A percentile compares a stretch with the other conserved stretches of the same genome.
These are phyloP conservation scores for Ophiostoma populinum DNA, from an alignment of 2,329 filamentous ascomycete genomes.

Conservation along the genomic window DNA sequence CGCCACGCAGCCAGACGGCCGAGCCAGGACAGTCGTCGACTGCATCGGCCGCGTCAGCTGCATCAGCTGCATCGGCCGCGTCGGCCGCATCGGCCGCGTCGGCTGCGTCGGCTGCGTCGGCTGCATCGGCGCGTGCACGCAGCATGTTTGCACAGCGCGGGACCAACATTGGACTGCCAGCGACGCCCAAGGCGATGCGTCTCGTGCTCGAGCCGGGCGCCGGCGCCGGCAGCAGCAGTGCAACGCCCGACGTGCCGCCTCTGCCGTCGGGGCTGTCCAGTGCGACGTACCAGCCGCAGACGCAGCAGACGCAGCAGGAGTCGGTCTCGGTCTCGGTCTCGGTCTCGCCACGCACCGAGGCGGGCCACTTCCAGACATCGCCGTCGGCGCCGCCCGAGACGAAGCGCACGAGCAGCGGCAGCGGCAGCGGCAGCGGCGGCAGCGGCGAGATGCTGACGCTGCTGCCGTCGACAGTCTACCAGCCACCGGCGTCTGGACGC, in stretches of 20 bases:
- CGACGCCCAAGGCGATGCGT: slow-evolving; percentile 81
- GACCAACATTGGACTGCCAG: slow-evolving; percentile 60
- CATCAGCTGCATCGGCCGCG: slow-evolving; percentile 12
- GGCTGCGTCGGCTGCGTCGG: slow-evolving; percentile 11
- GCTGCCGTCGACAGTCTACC: slow-evolving; percentile 42
- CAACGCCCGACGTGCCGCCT: slow-evolving; percentile 27
- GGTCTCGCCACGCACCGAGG: too few relatives aligned
- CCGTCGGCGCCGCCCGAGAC: too few relatives aligned
- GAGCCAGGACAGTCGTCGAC: slow-evolving; percentile 29
- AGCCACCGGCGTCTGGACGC: slow-evolving; percentile 29
- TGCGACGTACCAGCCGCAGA: too few relatives aligned
- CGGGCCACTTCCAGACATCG: too few relatives aligned
- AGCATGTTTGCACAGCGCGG: slow-evolving; percentile 31
- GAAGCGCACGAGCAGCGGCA: background rate
- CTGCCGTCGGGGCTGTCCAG: slow-evolving; percentile 34
- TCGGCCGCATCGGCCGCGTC: background rate
- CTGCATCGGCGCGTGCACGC: slow-evolving; percentile 15
- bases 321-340: too few relatives aligned
- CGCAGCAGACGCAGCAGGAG: too few relatives aligned
- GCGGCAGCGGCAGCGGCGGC: too few relatives aligned
- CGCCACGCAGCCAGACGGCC: slow-evolving; percentile 46
- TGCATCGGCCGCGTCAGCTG: background rate
- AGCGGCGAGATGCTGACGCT: slow-evolving; percentile 26
- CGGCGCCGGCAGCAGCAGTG: slow-evolving; percentile 16
- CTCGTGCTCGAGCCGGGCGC: slow-evolving; percentile 50